phyloP scores from a whole-genome alignment of 78 protist genomes.

The Dictyostelium purpureum region DNA sequence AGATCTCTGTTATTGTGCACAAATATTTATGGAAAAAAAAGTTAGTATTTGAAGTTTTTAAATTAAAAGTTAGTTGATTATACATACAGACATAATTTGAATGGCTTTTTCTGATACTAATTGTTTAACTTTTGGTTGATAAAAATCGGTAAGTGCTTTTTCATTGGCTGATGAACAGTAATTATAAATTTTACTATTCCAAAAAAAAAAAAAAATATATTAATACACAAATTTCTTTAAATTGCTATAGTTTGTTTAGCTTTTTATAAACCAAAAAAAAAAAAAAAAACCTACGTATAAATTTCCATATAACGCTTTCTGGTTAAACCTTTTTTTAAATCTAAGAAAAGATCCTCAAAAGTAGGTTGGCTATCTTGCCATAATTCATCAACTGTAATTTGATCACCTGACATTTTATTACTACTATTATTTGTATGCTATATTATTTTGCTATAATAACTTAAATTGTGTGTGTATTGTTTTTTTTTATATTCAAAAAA shows the following conservation, averaged over 20 bases:
- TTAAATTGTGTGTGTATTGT: background rate
- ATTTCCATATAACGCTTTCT: constrained; percentile 34
- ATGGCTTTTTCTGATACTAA: constrained; percentile 28
- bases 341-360: constrained; percentile 40
- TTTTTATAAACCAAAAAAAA: background rate
- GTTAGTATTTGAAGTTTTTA: background rate
- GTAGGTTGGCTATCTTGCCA: constrained; percentile 44
- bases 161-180: constrained; percentile 79
- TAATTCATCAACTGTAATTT: constrained; percentile 18
- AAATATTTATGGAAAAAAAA: background rate
- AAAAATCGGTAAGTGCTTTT: constrained; percentile 36
- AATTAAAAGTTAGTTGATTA: too few relatives aligned
- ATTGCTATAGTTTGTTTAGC: background rate
- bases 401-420: background rate
- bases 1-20: constrained; percentile 18
- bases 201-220: background rate
- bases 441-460: background rate
- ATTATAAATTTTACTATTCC: constrained; percentile 21
- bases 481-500: background rate
- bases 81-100: constrained; percentile 51
- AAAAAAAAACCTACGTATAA: constrained; percentile 30
- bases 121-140: constrained; percentile 22
- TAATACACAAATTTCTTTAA: too few relatives aligned
- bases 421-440: background rate
- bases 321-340: constrained; percentile 24